Evolutionary conservation across 768 basidiomycete genomes (phyloP), one percentile per base, ranked within the genome.

Genomic region (Lentinula lateritia): DNA sequence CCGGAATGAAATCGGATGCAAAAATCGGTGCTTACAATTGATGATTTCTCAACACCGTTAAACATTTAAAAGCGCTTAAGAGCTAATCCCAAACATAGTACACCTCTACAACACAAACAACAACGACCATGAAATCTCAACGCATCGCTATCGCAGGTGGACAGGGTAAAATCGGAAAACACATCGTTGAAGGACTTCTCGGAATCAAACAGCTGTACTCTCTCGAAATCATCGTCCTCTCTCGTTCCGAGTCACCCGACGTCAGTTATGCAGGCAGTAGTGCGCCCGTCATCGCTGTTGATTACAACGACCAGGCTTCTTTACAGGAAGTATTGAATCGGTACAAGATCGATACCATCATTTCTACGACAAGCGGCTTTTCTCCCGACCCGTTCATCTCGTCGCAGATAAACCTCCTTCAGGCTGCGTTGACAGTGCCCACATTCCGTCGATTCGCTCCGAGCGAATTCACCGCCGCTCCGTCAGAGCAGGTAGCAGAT

Each of bases 171-270:
- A 35, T 60, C 15, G 59, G 59, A 28, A 60, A 28, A 50, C 59
- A 60, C 36, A 52, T 60, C 13, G 59, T 60, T 50, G 50, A 60
- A 52, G 59, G 50, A 18, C 59, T 60, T 52, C 50, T 60, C 8
- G 50, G 53, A 36, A 28, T 43, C 39, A 60, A 60, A 52, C 35
- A 50, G 18, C 32, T 13, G 15, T 15, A 28, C 50, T 41, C 50
- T 8, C 23, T 60, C n/a, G 34, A 50, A 50, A 52, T 60, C 23
- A 35, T 60, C n/a, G 59, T 60, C 34, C 48, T 60, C 48, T 60
- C 59, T 28, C 59, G 59, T 15, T 60, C 59, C 0, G 23, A 45
- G n/a, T 23, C 16, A 52, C 38, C 48, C 13, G 50, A 50, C 9
- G 42, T 60, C 23, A n/a, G 16, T 7, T 60, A 36, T 41, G 59